Base-by-base conservation (phyloP, 495 filamentous ascomycete species). In the Xylaria flabelliformis region DNA sequence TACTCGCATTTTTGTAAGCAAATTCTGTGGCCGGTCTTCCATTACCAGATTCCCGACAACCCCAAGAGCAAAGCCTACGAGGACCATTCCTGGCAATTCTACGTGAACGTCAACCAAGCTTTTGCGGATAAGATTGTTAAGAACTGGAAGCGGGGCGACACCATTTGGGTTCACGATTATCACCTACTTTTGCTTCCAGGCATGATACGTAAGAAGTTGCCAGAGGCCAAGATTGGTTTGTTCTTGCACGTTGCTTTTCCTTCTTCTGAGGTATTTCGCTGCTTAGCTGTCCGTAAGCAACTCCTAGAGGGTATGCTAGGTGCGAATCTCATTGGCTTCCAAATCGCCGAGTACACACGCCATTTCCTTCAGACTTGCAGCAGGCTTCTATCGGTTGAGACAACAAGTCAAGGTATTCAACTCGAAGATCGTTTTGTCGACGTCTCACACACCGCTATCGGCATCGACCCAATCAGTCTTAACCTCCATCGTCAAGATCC, bases 21-120 rank as follows among this genome's bases (percentile, higher is more conserved):
- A 78, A 93, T 94, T 61, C 87, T 95, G 26, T 94, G 92, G 92
- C 93, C 92, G 8, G 94, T 97, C 46, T 97, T 97, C 80, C 94
- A 98, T 80, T 97, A 98, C 80, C 94, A 97, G 80, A 96, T 97
- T 72, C 95, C 95, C 2, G 95, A 97, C 79, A 94, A 96, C 78
- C 95, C 95, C 13, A 97, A 97, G 85, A 97, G 93, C 89, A 97
- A 97, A 83, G 95, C 95, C 0, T 98, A 97, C 77, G 91, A 94
- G 78, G 95, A 98, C 77, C 94, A 98, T 75, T 97, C 94, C 2
- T 98, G 94, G 94, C 88, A 93, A 75, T 97, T 93, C 81, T 98
- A 97, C 77, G 91, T 93, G 69, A 93, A 91, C 51, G 84, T 97
- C 75, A 97, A 97, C 82, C 91, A 94, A 80, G 93, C 90, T 4